Conservation (phyloP, 2,329 filamentous ascomycete species). For the Colletotrichum acutatum region DNA sequence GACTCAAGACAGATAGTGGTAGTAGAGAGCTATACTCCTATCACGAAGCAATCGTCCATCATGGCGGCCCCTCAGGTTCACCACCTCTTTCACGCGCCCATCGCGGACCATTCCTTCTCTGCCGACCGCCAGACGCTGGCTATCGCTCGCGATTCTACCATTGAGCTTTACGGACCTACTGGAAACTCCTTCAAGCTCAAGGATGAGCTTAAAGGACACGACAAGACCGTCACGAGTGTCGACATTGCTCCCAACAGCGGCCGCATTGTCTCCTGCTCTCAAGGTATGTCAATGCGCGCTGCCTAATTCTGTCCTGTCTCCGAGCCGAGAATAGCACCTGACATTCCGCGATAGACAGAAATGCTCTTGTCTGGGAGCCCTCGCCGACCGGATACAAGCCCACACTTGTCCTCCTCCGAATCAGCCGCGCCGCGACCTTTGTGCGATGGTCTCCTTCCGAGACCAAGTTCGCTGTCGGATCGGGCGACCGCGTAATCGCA, state of each 20-base stretch:
- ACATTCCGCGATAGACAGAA: constrained; percentile 75
- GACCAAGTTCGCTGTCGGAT: constrained; percentile 97
- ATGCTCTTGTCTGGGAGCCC: constrained; percentile 97
- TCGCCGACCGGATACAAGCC: constrained; percentile 95
- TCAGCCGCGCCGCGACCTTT: constrained; percentile 95
- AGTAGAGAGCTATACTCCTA: constrained; percentile 99
- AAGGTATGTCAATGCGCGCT: constrained; percentile 67
- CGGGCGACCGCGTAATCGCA: constrained; percentile 93
- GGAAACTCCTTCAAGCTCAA: constrained; percentile 84
- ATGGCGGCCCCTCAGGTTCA: constrained; percentile 94
- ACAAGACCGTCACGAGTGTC: constrained; percentile 95
- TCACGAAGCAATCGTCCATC: constrained; percentile 57
- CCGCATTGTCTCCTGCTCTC: constrained; percentile 96
- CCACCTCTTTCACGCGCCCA: constrained; percentile 95
- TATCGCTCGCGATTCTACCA: constrained; percentile 87
- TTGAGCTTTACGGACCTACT: constrained; percentile 85
- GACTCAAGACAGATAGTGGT: constrained; percentile 59
- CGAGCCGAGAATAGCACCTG: not conserved
- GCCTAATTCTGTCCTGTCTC: not conserved
- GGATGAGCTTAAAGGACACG: constrained; percentile 94
- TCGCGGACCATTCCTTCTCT: constrained; percentile 98
- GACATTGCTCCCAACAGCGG: constrained; percentile 93
- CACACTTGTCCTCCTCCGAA: constrained; percentile 94
- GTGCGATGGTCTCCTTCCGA: constrained; percentile 98
- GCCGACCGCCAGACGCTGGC: constrained; percentile 89